These are phyloP conservation scores for Radiomyces spectabilis DNA, from an alignment of 192 early-diverging fungal species.

Conservation along the genomic window DNA sequence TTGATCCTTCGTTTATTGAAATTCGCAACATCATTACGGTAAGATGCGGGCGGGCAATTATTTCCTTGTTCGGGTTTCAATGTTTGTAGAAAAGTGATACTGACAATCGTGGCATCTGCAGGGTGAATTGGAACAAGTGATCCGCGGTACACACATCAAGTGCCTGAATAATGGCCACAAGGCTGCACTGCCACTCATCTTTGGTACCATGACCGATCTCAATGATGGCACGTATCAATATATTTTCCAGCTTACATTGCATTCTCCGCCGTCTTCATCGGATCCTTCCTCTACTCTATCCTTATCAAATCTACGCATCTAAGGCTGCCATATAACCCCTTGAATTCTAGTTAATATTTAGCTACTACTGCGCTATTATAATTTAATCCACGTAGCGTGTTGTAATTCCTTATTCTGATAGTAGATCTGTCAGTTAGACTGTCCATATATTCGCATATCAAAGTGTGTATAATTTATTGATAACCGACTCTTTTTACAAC, in stretches of 20 bases:
- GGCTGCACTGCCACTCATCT: constrained; percentile 20
- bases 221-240: constrained; percentile 3
- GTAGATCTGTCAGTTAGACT: too few species aligned
- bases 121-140: constrained; percentile 47
- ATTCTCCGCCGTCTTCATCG: not conserved
- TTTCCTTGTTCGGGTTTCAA: not conserved
- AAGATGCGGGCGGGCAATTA: too few species aligned
- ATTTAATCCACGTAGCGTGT: too few species aligned
- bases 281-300: not conserved
- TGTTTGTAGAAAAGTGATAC: not conserved
- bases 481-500: too few species aligned
- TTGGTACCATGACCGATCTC: constrained; percentile 36
- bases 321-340: too few species aligned
- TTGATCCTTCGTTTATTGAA: constrained; percentile 87
- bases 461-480: too few species aligned
- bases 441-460: too few species aligned
- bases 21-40: constrained; percentile 73
- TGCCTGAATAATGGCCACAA: constrained; percentile 44
- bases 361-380: too few species aligned
- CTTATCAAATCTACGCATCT: too few species aligned
- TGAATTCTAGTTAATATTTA: too few species aligned
- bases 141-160: constrained; percentile 47
- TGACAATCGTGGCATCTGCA: constrained; percentile 1
- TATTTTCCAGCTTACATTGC: constrained; percentile 15
- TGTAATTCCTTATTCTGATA: too few species aligned